These are phyloP conservation scores for Austroboletus olivaceoglutinosus DNA, from an alignment of 1,284 basidiomycete species.

Conservation along the genomic window DNA sequence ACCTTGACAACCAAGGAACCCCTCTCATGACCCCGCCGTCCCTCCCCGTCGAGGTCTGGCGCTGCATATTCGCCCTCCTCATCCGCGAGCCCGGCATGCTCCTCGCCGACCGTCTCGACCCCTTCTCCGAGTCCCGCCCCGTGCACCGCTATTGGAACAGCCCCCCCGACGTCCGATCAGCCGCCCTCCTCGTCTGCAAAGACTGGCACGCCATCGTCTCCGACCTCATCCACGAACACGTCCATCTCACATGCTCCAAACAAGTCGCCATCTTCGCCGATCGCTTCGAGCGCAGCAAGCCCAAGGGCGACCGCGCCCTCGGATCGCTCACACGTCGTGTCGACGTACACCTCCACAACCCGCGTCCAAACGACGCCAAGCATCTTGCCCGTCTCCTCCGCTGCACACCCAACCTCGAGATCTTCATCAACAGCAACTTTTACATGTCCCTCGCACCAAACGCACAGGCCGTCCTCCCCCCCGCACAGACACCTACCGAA, in stretches of 20 bases:
- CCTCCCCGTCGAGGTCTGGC: conserved; percentile 34
- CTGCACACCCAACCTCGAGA: conserved; percentile 38
- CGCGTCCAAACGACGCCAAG: conserved; percentile 11
- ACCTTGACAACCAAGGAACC: neutral
- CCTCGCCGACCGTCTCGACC: conserved; percentile 27
- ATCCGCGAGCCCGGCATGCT: conserved; percentile 24
- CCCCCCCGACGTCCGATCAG: conserved; percentile 9
- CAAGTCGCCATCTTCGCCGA: conserved; percentile 36
- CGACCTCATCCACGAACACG: conserved; percentile 40
- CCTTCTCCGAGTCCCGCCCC: conserved; percentile 25
- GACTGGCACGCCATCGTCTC: conserved; percentile 35
- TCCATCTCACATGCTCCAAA: conserved; percentile 35
- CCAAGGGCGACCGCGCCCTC: conserved; percentile 23
- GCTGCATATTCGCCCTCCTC: conserved; percentile 30
- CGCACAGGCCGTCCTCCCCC: conserved; percentile 23
- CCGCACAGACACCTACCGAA: conserved; percentile 22
- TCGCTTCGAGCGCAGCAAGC: conserved; percentile 33
- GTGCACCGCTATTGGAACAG: conserved; percentile 19
- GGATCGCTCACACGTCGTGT: conserved; percentile 39
- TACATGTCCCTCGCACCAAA: conserved; percentile 25
- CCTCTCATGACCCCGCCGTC: conserved; percentile 18
- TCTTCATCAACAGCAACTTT: conserved; percentile 35
- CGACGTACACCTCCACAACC: conserved; percentile 40
- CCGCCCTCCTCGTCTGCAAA: conserved; percentile 32
- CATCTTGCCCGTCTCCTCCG: conserved; percentile 37